A percentile compares a stretch with the other conserved stretches of the same genome.
Conservation (phyloP, 805 yeast species). For the Ogataea naganishii region DNA sequence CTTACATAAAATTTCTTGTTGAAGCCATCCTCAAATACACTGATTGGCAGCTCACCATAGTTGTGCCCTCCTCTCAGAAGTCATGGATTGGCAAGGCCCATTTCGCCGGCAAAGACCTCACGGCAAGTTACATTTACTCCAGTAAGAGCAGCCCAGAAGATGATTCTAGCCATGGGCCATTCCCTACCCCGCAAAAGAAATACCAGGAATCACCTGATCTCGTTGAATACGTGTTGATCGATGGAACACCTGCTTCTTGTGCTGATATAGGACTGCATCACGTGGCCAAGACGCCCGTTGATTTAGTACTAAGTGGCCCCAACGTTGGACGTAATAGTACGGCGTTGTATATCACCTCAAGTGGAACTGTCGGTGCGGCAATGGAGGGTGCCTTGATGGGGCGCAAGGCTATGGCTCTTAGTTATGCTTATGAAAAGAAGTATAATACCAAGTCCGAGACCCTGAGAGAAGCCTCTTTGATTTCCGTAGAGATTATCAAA, state of each 20-base stretch:
- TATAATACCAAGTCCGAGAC: conserved; percentile 37
- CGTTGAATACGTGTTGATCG: conserved; percentile 80
- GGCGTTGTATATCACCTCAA: conserved; percentile 78
- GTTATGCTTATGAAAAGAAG: conserved; percentile 67
- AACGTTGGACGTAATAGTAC: conserved; percentile 92
- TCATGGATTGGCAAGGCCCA: conserved; percentile 99
- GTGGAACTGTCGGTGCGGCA: conserved; percentile 96
- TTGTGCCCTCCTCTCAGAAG: conserved; percentile 76
- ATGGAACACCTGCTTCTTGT: conserved; percentile 96
- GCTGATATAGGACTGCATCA: conserved; percentile 84
- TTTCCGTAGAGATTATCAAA: conserved; percentile 56
- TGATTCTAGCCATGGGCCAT: conserved; percentile 62
- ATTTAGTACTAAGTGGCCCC: conserved; percentile 89
- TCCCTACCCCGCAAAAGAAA: conserved; percentile 38
- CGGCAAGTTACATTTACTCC: conserved; percentile 59
- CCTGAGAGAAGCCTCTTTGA: conserved; percentile 55
- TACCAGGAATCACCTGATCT: conserved; percentile 27
- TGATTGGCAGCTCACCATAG: conserved; percentile 79
- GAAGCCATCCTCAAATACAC: conserved; percentile 56
- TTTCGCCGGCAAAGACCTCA: conserved; percentile 64
- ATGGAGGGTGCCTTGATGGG: conserved; percentile 82
- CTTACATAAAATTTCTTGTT: conserved; percentile 76
- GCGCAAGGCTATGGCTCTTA: conserved; percentile 67
- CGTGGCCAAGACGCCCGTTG: conserved; percentile 55
- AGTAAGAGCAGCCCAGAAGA: conserved; percentile 34